A percentile compares a stretch with the other conserved stretches of the same genome.
phyloP scores from a whole-genome alignment of 139 green algal genomes.

The Chlorella sp. region DNA sequence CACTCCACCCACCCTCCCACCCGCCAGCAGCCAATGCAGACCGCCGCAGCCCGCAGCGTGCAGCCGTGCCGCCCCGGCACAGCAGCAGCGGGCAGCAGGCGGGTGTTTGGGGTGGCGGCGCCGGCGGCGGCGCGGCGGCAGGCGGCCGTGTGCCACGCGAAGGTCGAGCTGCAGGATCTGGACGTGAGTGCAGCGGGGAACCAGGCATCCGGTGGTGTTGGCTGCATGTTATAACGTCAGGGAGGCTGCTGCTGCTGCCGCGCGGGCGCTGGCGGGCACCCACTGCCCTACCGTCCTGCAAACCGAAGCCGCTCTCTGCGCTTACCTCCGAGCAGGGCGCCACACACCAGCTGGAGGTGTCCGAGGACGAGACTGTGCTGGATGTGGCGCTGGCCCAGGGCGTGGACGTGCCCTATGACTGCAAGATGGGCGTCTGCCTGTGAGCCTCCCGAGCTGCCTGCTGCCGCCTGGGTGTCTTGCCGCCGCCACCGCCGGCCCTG shows the following conservation, averaged over 20 bases:
- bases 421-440: slow-evolving; percentile 93
- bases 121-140: not conserved
- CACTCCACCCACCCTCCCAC: not conserved
- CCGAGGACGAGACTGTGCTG: slow-evolving; percentile 75
- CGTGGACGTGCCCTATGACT: slow-evolving; percentile 87
- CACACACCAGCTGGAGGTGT: slow-evolving; percentile 68
- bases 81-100: not conserved
- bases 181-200: no score
- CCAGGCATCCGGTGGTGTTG: no score
- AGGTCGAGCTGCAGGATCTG: slow-evolving; percentile 20
- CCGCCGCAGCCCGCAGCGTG: not conserved
- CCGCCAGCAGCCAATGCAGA: not conserved
- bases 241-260: no score
- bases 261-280: no score
- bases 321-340: slow-evolving; percentile 26
- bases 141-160: not conserved
- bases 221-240: no score
- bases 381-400: slow-evolving; percentile 74
- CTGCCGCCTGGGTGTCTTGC: no score
- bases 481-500: no score
- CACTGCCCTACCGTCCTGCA: no score
- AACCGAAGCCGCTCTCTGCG: no score
- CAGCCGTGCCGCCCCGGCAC: not conserved
- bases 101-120: not conserved
- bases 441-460: slow-evolving; percentile 34